Base-by-base conservation (phyloP, 2,329 filamentous ascomycete genomes). In the Camillea tinctor region DNA sequence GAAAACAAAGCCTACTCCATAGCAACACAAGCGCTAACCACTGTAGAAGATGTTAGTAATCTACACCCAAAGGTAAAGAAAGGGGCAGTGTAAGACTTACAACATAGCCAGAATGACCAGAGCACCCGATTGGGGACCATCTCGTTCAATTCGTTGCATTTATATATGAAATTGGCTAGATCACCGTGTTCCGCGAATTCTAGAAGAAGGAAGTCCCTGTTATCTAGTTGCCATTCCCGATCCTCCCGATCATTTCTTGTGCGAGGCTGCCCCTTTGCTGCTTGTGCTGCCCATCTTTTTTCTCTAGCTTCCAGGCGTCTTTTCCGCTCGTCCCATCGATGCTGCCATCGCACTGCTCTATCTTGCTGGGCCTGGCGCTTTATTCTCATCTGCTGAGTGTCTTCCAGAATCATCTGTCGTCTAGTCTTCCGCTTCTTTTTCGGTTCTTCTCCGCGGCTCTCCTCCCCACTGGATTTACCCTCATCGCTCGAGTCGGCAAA, bases 101-200 rank as follows among this genome's bases (percentile, higher is more conserved):
- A 55, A 26, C 67, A 69, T 49, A 66, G 54, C 65, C 65, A 69
- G 52, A 70, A 68, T 1, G 57, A 54, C 65, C 65, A 69, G 15
- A 69, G 61, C n/a, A 70, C 63, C 13, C 50, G 52, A 26, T 54
- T 54, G 11, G 52, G 52, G 20, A 36, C 52, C 30, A 1, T 44
- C 24, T 36, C 15, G 15, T 30, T 21, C 52, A 4, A 17, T 17
- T 54, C 52, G 23, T 36, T 36, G n/a, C 19, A 11, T 54, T 36
- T 54, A 4, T 11, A 26, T 23, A 54, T 30, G 4, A 54, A 40
- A 26, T 54, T 54, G 2, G 17, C 24, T 9, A 54, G 30, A 19
- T 54, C 52, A 11, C 52, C 52, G 52, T 40, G 21, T 26, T 54
- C 52, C 20, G 9, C 23, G 13, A 54, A 44, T 26, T 54, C 52